Base-by-base conservation (phyloP, 2,329 filamentous ascomycete species). In the Sarocladium oryzae region DNA sequence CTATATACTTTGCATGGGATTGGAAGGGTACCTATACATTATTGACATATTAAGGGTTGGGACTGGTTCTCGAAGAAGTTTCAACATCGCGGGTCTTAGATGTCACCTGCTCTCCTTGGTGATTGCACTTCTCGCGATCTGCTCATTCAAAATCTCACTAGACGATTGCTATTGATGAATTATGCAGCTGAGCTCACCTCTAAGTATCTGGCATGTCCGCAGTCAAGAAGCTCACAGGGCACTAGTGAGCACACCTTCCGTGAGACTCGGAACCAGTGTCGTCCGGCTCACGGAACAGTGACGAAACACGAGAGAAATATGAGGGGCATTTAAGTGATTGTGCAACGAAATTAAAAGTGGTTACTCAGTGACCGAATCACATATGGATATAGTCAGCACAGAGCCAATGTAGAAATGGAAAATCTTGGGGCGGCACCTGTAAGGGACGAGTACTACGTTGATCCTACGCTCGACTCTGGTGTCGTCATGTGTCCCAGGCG, bases 401-500 rank as follows among this genome's bases (percentile, higher is more conserved):
- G n/a, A n/a, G n/a, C n/a, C n/a, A 4, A n/a, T 13, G 23, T 3
- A 26, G 15, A 21, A 18, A 20, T 20, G 40, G 32, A 26, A 48
- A 18, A 48, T 26, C 18, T n/a, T 48, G 20, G 15, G 16, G 21
- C 43, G 6, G 43, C 33, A 32, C 9, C 43, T 48, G 43, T 48
- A 33, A 48, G 43, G 43, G 28, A 48, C 28, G 28, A 33, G 43
- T 48, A 30, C 28, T 18, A 48, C 43, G 26, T 33, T 33, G 28
- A 33, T 48, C n/a, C n/a, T 24, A 43, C 6, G n/a, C 21, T 33
- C 26, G 43, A 20, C 16, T 30, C 9, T n/a, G 10, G 43, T 48
- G 43, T 48, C 43, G 43, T 48, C 43, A 48, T 48, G 43, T 26
- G 33, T 48, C 4, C 36, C 10, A 40, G n/a, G n/a, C n/a, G n/a